A percentile compares a stretch with the other conserved stretches of the same genome.
Conservation (phyloP, 345 rosid species). For the Aegle marmelos region DNA sequence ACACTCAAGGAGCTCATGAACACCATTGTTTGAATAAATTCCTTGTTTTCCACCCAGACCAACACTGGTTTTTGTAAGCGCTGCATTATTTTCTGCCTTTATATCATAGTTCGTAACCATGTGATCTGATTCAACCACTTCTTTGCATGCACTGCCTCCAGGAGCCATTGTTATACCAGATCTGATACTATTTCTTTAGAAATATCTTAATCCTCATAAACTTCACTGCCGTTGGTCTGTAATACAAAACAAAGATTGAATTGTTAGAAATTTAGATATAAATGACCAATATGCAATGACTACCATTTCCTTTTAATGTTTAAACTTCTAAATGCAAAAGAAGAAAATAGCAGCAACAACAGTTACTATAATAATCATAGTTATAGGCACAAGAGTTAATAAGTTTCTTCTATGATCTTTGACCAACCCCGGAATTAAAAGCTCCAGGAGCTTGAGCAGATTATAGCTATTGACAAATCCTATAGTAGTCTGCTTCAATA, state of each 20-base stretch:
- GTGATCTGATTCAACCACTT: constrained; percentile 34
- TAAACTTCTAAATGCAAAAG: background rate
- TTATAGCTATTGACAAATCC: background rate
- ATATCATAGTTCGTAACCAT: constrained; percentile 19
- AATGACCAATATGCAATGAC: background rate
- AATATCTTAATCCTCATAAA: background rate
- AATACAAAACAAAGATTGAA: constrained; percentile 1
- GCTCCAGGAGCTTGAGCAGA: background rate
- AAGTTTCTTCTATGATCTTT: background rate
- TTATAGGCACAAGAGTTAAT: background rate
- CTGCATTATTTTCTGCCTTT: constrained; percentile 25
- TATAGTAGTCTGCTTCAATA: background rate
- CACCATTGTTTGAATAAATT: constrained; percentile 38
- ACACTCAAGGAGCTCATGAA: constrained; percentile 55
- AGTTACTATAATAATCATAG: background rate
- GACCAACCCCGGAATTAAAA: background rate
- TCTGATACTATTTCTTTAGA: constrained; percentile 3
- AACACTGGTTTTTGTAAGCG: constrained; percentile 18
- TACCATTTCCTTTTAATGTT: background rate
- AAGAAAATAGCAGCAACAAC: background rate
- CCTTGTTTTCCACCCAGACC: constrained; percentile 36
- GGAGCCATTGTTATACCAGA: constrained; percentile 43
- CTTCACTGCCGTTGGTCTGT: constrained; percentile 20
- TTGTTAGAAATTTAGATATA: background rate
- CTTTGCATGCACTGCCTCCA: constrained; percentile 42